phyloP scores from a whole-genome alignment of 2,329 filamentous ascomycete genomes.

The Ascochyta viciae-villosae region DNA sequence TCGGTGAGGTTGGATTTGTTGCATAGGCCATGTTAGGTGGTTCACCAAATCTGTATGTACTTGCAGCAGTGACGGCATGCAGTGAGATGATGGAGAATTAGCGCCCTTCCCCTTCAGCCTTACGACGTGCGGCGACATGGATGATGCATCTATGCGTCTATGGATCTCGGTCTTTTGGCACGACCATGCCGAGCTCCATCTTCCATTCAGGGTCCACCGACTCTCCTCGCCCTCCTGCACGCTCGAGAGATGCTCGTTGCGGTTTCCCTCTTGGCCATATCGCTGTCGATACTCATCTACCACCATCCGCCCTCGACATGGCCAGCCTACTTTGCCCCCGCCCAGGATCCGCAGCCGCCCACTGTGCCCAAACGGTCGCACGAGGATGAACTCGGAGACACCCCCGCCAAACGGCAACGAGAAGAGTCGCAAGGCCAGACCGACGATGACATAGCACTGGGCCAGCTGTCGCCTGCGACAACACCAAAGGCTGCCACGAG shows the following conservation, averaged over 20 bases:
- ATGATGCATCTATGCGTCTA: not conserved
- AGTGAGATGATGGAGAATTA: constrained; percentile 11
- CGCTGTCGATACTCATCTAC: constrained; percentile 47
- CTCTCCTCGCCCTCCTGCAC: constrained; percentile 12
- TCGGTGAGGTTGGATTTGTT: not conserved
- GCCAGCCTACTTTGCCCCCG: constrained; percentile 29
- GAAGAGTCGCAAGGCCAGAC: constrained; percentile 22
- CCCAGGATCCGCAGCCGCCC: constrained; percentile 17
- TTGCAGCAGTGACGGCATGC: constrained; percentile 11
- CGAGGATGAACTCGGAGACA: constrained; percentile 20
- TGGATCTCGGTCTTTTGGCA: constrained; percentile 7
- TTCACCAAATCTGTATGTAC: not conserved
- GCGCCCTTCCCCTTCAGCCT: constrained; percentile 7
- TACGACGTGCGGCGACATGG: constrained; percentile 12
- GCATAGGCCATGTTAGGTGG: not conserved
- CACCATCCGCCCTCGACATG: constrained; percentile 48
- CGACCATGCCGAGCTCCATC: constrained; percentile 7
- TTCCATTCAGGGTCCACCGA: constrained; percentile 22
- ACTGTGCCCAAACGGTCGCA: constrained; percentile 26
- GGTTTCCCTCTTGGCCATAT: constrained; percentile 47
- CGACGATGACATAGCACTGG: not conserved
- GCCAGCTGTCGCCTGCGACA: constrained; percentile 34
- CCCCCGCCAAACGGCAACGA: constrained; percentile 22
- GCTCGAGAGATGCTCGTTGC: constrained; percentile 48
- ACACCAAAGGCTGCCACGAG: constrained; percentile 42